These are phyloP conservation scores for Lichtheimia hyalospora DNA, from an alignment of 371 early-diverging fungal species.

Conservation along the genomic window DNA sequence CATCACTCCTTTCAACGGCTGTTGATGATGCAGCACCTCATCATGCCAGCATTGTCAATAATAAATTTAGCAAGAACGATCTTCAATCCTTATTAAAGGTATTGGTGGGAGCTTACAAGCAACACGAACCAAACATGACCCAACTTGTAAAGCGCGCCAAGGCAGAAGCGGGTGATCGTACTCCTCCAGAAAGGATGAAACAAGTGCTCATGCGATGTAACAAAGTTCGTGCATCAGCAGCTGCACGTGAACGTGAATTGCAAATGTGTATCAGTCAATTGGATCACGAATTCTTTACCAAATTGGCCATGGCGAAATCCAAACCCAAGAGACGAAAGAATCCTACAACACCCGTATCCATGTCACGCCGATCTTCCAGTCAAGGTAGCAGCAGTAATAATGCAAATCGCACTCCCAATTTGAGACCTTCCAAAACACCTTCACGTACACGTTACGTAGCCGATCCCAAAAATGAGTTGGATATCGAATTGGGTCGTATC, in stretches of 20 bases:
- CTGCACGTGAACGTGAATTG: conserved; percentile 37
- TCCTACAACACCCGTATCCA: conserved; percentile 10
- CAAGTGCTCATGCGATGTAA: conserved; percentile 45
- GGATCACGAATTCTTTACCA: conserved; percentile 49
- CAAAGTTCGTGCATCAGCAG: conserved; percentile 29
- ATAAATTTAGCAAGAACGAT: conserved; percentile 44
- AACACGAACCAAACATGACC: conserved; percentile 37
- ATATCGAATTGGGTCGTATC: conserved; percentile 71
- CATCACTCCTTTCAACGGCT: conserved; percentile 26
- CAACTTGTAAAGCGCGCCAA: conserved; percentile 32
- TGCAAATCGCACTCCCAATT: conserved; percentile 15
- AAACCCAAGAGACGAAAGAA: conserved; percentile 21
- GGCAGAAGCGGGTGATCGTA: conserved; percentile 34
- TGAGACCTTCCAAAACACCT: background rate
- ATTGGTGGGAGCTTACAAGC: conserved; percentile 48
- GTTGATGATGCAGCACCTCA: conserved; percentile 44
- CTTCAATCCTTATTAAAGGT: conserved; percentile 47
- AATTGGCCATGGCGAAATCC: conserved; percentile 43
- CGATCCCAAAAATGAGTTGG: conserved; percentile 63
- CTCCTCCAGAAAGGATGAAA: conserved; percentile 37
- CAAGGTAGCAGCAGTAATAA: conserved; percentile 23
- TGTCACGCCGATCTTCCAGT: conserved; percentile 16
- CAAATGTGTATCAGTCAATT: conserved; percentile 41
- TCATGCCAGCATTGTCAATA: conserved; percentile 31
- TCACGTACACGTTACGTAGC: conserved; percentile 49